Evolutionary conservation across 2,329 filamentous ascomycete genomes (phyloP), one percentile per base, ranked within the genome.

Genomic region (Thermothelomyces thermophilus): DNA sequence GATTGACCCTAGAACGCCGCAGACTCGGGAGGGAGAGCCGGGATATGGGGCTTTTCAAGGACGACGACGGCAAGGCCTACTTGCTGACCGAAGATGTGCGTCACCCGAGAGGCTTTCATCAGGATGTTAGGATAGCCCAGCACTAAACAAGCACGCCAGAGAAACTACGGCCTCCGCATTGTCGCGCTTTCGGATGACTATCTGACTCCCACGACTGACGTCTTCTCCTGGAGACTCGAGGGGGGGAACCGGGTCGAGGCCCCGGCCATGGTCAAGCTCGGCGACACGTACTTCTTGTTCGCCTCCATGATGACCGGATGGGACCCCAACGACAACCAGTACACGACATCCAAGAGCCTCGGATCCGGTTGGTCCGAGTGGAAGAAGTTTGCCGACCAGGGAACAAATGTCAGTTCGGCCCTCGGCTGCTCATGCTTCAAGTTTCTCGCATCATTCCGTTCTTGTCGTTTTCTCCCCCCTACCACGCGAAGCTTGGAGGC

Each of bases 211-310:
- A 41, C 36, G 0, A 35, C 28, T 13, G 73, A 66, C 13, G 74
- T 82, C 0, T 79, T 79, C 50, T 64, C 73, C 1, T 84, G 77
- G 72, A 42, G 61, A 2, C 45, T 47, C 19, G 36, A 41, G 8
- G 45, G 45, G 19, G 45, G 45, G 13, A 71, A 79, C 41, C 71
- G 73, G 41, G 76, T 79, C 48, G 83, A 87, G 59, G 70, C 82
- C 0, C 83, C 83, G 0, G 82, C 83, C 0, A 69, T 86, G 31
- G 62, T 83, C 48, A 86, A 85, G 64, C 72, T 73, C 75, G 72
- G 1, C 72, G 73, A 0, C 86, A 84, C 64, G 0, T 86, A 84
- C 64, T 86, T 77, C 64, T 77, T 86, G 67, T 84, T 86, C 59
- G 76, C 2, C 81, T 77, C 0, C 69, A 74, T 37, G 61, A 47